A percentile compares a stretch with the other conserved stretches of the same genome.
Conservation (phyloP, 2,329 filamentous ascomycete species). For the Sporothrix dimorphospora region DNA sequence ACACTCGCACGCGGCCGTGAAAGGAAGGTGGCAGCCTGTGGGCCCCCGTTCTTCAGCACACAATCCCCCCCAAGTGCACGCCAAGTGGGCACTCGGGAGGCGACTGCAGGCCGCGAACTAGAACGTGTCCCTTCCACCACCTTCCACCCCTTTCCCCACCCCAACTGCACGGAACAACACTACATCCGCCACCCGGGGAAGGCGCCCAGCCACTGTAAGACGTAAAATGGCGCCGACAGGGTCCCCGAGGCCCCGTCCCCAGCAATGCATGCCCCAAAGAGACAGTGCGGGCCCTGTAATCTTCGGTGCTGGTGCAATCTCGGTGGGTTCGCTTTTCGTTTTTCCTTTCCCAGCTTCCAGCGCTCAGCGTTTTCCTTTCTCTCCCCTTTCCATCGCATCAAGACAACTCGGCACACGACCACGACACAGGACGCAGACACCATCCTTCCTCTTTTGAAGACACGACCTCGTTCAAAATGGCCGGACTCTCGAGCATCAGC, state of each 20-base stretch:
- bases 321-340: background rate
- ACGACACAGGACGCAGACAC: background rate
- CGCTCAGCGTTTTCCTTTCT: background rate
- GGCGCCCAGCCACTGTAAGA: background rate
- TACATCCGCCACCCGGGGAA: conserved; percentile 19
- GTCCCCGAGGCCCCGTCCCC: background rate
- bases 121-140: conserved; percentile 32
- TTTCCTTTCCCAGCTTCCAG: conserved; percentile 7
- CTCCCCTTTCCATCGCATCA: conserved; percentile 22
- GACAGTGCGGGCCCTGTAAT: background rate
- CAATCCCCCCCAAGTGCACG: background rate
- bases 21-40: conserved; percentile 19
- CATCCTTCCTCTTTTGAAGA: background rate
- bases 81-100: conserved; percentile 6
- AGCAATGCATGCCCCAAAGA: background rate
- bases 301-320: background rate
- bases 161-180: conserved; percentile 18
- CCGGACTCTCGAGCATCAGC: conserved; percentile 50
- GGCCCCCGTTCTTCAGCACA: background rate
- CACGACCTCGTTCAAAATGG: conserved; percentile 53
- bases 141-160: conserved; percentile 22
- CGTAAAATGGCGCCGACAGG: background rate
- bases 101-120: background rate
- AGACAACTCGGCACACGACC: conserved; percentile 3
- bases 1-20: background rate